phyloP scores from a whole-genome alignment of 163 green algal species.

The Scenedesmus sp. region DNA sequence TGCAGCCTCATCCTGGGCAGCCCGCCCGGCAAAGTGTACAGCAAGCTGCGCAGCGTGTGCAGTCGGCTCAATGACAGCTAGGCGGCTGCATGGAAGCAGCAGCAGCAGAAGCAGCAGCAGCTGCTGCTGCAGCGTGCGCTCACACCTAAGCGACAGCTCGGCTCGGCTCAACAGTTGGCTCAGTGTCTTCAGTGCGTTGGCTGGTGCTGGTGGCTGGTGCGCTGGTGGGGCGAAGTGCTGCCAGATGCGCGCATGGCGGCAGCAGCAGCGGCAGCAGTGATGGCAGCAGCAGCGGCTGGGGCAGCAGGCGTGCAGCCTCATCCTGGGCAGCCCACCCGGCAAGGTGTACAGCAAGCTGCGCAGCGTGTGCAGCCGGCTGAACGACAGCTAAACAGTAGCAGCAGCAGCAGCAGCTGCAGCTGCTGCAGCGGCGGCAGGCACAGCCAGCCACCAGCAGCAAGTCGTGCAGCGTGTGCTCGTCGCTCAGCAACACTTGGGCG shows the following conservation, averaged over 20 bases:
- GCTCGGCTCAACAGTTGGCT: background rate
- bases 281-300: no score
- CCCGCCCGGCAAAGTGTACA: conserved; percentile 98
- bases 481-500: no score
- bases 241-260: no score
- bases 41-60: conserved; percentile 82
- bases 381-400: conserved; percentile 57
- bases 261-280: background rate
- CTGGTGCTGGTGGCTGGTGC: no score
- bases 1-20: conserved; percentile 97
- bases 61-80: conserved; percentile 74
- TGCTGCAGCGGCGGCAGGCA: background rate
- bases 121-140: background rate
- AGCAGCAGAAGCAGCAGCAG: background rate
- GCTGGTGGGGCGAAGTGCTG: no score
- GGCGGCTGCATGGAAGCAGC: background rate
- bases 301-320: conserved; percentile 87
- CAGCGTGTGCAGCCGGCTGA: conserved; percentile 75
- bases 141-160: no score
- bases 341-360: conserved; percentile 97
- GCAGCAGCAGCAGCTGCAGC: background rate
- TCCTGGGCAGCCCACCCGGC: conserved; percentile 94
- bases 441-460: background rate
- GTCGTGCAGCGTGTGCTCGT: background rate
- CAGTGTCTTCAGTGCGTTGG: background rate